Base-by-base conservation (phyloP, 2,329 filamentous ascomycete genomes). In the Lecanicillium sp. region DNA sequence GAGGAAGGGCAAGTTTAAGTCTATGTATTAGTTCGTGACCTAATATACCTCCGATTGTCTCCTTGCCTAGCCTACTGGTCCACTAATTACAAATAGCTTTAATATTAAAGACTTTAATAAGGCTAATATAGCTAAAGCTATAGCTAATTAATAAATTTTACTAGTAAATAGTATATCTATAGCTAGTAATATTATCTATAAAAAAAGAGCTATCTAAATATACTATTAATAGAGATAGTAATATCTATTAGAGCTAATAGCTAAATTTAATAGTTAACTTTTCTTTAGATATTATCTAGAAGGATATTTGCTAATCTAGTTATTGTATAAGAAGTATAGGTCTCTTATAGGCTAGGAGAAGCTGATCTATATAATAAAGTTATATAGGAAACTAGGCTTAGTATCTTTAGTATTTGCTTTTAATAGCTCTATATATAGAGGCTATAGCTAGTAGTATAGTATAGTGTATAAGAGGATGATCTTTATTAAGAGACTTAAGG, bases 71-170 rank as follows among this genome's bases (percentile, higher is more conserved):
- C n/a, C n/a, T n/a, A n/a, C n/a, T n/a, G n/a, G n/a, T n/a, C n/a
- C n/a, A n/a, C n/a, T n/a, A n/a, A n/a, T n/a, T n/a, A n/a, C n/a
- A n/a, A n/a, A 17, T 37, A 1, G 42, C 48, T 33, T 47, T 38
- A 5, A 41, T 40, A 25, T 49, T 36, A 17, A 49, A 47, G 19
- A 49, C 45, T 22, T 48, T 41, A 4, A 44, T 36, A 27, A 22
- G 37, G 14, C 31, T 34, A 27, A 47, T 36, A n/a, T 40, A 25
- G 18, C 41, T 33, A 17, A 19, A 40, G 14, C 44, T 39, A 8
- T 39, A 9, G 13, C 15, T 32, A 29, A 37, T 40, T 8, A 28
- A 17, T 20, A 32, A 17, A 18, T 20, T 36, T 17, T 36, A 19
- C 20, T 38, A 28, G 25, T 46, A 33, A 29, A 48, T 39, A 15